Evolutionary conservation across 2,329 filamentous ascomycete species (phyloP).

Genomic region (Alternaria incomplexa): DNA sequence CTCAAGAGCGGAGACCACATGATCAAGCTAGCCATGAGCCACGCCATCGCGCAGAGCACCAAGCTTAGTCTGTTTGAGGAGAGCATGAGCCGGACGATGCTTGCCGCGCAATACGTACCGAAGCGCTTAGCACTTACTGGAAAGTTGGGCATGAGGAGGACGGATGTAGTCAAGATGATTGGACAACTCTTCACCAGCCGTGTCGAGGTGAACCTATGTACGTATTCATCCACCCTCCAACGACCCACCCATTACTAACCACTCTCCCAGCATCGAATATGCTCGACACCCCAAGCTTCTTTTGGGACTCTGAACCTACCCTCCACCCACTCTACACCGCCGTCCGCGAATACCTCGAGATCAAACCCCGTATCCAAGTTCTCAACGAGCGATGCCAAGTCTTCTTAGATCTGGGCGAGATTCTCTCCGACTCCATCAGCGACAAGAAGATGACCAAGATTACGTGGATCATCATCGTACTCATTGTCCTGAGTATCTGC

Average conservation of each 20-base stretch:
- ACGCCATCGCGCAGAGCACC: conserved; percentile 96
- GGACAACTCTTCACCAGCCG: conserved; percentile 90
- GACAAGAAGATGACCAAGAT: conserved; percentile 95
- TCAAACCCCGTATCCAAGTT: conserved; percentile 93
- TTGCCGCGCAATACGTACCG: conserved; percentile 88
- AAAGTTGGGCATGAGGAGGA: conserved; percentile 86
- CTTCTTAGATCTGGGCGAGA: conserved; percentile 94
- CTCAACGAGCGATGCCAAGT: conserved; percentile 96
- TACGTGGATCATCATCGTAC: conserved; percentile 96
- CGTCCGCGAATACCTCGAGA: conserved; percentile 96
- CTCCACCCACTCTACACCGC: conserved; percentile 92
- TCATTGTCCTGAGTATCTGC: conserved; percentile 88
- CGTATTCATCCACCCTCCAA: conserved; percentile 49
- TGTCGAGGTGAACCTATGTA: conserved; percentile 97
- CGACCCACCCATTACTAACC: background rate
- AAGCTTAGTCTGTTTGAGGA: conserved; percentile 97
- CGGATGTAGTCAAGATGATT: conserved; percentile 90
- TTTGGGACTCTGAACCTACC: conserved; percentile 97
- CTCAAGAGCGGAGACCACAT: conserved; percentile 94
- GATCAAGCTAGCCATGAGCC: conserved; percentile 97
- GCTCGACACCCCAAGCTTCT: conserved; percentile 94
- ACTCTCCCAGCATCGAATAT: conserved; percentile 79
- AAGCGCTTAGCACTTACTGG: conserved; percentile 88
- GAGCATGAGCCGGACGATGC: conserved; percentile 92
- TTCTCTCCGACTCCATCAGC: conserved; percentile 87